Evolutionary conservation across 2,329 filamentous ascomycete genomes (phyloP), one percentile per base, ranked within the genome.

Genomic region (Fusarium marasasianum): DNA sequence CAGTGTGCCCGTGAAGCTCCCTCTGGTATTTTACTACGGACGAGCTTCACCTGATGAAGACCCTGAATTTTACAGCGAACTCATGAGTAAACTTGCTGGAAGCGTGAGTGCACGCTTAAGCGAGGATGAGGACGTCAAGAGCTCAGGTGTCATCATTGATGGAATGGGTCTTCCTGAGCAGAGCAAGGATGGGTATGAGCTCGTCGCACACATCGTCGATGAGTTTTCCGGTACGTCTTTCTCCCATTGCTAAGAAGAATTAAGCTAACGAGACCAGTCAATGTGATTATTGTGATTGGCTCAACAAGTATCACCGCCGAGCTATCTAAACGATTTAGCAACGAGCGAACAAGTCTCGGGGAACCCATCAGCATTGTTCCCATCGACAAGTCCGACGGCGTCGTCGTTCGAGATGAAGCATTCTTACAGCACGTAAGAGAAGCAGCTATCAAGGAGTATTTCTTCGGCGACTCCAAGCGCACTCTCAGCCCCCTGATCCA

Each of bases 21-120:
- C 96, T 10, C 85, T 99, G 61, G 94, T 96, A 35, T 97, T 98
- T 80, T 94, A 95, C 82, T 97, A 94, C 81, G 96, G 96, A 22
- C 86, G 93, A 72, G 87, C 90, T 59, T 91, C 87, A 71, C 89
- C 94, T 2, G 92, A 94, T 76, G 93, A 94, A 56, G 93, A 94
- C 69, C 87, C 89, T 1, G 88, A 86, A 40, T 84, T 96, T 48
- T 98, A 93, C 84, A 92, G 91, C 79, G 89, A 91, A 18, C 84
- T 98, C 69, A 85, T 94, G 31, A 93, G 92, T 51, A 89, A 93
- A 71, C 86, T 98, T 80, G 95, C 94, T 1, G 87, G 96, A 24
- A 92, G 93, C 14, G 93, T 94, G 9, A 93, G 91, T 33, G 93
- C 91, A 47, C 90, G 95, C 76, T 84, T 98, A 76, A 90, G 92